Evolutionary conservation across 192 early-diverging fungal genomes (phyloP).

Genomic region (Backusella circina): DNA sequence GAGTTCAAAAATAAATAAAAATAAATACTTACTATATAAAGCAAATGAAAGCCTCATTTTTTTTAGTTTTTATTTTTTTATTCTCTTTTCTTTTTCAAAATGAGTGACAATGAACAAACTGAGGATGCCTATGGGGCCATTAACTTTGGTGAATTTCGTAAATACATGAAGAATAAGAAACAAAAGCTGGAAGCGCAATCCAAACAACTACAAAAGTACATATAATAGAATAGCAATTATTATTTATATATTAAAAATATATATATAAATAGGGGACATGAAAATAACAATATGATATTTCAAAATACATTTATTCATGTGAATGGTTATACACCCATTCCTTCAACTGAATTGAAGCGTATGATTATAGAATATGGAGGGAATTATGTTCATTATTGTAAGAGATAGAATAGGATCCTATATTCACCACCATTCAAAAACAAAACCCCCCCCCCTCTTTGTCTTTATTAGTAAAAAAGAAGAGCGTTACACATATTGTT

Average conservation of each 20-base stretch:
- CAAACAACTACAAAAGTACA: conserved; percentile 31
- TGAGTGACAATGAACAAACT: neutral
- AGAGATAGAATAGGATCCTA: no score
- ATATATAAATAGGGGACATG: conserved; percentile 17
- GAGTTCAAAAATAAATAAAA: neutral
- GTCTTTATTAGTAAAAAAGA: conserved; percentile 50
- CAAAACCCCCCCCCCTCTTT: no score
- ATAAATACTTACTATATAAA: neutral
- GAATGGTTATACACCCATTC: conserved; percentile 69
- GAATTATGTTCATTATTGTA: conserved; percentile 40
- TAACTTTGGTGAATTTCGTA: conserved; percentile 42
- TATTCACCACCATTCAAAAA: no score
- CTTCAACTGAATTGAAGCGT: conserved; percentile 43
- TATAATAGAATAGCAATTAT: neutral
- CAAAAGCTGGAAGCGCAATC: conserved; percentile 47
- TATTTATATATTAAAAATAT: conserved; percentile 6
- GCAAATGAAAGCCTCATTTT: no score
- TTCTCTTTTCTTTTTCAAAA: neutral
- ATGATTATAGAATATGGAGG: conserved; percentile 57
- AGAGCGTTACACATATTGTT: conserved; percentile 63
- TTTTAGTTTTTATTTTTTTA: neutral
- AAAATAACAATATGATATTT: conserved; percentile 29
- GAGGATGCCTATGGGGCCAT: conserved; percentile 42
- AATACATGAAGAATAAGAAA: conserved; percentile 49
- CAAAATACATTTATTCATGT: conserved; percentile 51